Percentiles rank a stretch among this genome's conserved stretches.
These are phyloP conservation scores for Ganoderma lucidum DNA, from an alignment of 1,284 basidiomycete species.

Conservation along the genomic window DNA sequence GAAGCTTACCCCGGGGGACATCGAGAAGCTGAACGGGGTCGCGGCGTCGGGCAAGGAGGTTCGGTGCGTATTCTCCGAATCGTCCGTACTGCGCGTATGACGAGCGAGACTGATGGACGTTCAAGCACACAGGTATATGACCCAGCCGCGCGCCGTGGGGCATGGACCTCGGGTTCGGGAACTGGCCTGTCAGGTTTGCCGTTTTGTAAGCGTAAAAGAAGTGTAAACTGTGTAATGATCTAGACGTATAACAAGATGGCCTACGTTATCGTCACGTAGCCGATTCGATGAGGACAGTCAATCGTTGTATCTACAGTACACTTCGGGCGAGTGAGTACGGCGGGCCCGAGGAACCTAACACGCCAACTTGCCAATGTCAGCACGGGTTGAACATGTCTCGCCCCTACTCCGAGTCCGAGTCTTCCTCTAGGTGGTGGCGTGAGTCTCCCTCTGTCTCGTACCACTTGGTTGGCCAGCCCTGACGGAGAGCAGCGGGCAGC, in stretches of 20 bases:
- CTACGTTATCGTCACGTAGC: too few species aligned
- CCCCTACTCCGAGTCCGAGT: too few species aligned
- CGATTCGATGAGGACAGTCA: too few species aligned
- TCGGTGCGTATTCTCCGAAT: constrained; percentile 45
- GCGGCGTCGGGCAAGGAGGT: constrained; percentile 78
- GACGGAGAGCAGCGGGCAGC: neutral
- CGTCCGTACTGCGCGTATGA: neutral
- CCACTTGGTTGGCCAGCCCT: neutral
- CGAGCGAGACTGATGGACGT: constrained; percentile 7
- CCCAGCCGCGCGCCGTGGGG: constrained; percentile 71
- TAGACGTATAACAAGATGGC: neutral
- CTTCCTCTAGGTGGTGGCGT: too few species aligned
- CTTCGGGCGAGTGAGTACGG: too few species aligned
- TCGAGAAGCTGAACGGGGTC: constrained; percentile 69
- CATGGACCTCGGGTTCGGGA: constrained; percentile 72
- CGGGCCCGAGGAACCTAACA: too few species aligned
- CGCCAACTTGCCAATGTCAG: too few species aligned
- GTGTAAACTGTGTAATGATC: constrained; percentile 7
- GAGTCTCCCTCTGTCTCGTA: neutral
- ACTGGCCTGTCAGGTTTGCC: constrained; percentile 54
- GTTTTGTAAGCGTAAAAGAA: constrained; percentile 3
- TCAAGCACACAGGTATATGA: constrained; percentile 41
- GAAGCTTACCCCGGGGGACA: constrained; percentile 65
- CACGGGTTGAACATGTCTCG: too few species aligned
- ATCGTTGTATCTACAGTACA: too few species aligned